Conservation (phyloP, 495 filamentous ascomycete species). For the Annulohypoxylon stygium region DNA sequence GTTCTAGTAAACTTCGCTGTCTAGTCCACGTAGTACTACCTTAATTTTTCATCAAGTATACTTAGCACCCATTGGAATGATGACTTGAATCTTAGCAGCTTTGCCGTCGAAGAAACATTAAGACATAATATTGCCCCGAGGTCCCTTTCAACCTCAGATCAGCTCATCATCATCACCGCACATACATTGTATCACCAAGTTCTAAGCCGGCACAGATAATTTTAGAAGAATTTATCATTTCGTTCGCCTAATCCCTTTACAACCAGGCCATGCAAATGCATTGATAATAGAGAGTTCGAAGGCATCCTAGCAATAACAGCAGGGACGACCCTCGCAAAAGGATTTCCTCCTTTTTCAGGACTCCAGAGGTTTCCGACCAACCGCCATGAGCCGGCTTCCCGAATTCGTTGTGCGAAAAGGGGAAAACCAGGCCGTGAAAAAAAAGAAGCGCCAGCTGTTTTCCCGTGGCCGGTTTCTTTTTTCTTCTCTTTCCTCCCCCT, state of each 20-base stretch:
- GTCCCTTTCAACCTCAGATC: neutral
- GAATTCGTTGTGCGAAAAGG: constrained; percentile 43
- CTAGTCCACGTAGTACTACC: neutral
- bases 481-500: constrained; percentile 6
- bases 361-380: constrained; percentile 50
- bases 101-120: neutral
- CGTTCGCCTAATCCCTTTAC: constrained; percentile 57
- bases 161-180: neutral
- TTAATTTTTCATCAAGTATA: neutral
- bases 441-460: constrained; percentile 30
- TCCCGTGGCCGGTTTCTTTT: constrained; percentile 22
- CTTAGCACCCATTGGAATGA: neutral
- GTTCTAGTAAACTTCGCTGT: neutral
- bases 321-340: constrained; percentile 46
- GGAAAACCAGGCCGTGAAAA: constrained; percentile 32
- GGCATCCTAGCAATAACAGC: constrained; percentile 37
- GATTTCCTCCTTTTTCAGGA: constrained; percentile 47
- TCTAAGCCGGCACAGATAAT: constrained; percentile 15
- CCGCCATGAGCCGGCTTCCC: constrained; percentile 44
- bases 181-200: constrained; percentile 3
- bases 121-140: too few species aligned
- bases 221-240: constrained; percentile 50
- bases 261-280: constrained; percentile 57
- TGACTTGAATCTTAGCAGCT: neutral
- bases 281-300: constrained; percentile 45